Base-by-base conservation (phyloP, 176 grass and related monocot species). In the Puccinellia tenuiflora region DNA sequence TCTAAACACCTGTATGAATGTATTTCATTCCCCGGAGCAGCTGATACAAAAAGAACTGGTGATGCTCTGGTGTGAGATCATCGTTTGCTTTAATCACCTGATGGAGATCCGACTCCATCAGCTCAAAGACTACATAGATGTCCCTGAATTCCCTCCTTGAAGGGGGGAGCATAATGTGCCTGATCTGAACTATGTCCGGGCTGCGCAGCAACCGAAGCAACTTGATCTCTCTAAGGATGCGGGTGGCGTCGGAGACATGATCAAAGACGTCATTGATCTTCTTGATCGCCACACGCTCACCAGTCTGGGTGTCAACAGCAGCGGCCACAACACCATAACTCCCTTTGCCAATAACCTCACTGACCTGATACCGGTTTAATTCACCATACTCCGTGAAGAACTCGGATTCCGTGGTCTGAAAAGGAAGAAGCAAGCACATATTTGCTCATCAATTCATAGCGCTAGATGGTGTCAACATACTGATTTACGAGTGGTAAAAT, bases 321-420 rank as follows among this genome's bases (percentile, higher is more conserved):
- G 94, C 94, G 25, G 88, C 94, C 30, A 97, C 94, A 29, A 97
- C 89, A 57, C 94, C 91, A 3, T 97, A 97, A 68, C 94, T 97
- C 30, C 91, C 94, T 79, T 97, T 97, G 68, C 94, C 94, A 33
- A 97, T 84, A 50, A 97, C 91, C 73, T 97, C 91, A n/a, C 90
- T 88, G 61, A 97, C 81, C 75, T 97, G 70, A 50, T 97, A 97
- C 68, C 94, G 82, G 47, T 34, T 91, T 83, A 91, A 65, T 45
- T 97, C 94, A 45, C 94, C 87, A 31, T 97, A 97, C 83, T 97
- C 94, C 1, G 94, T 94, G 85, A 97, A 97, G 85, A 97, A 97
- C 70, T 97, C 94, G 11, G 94, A 65, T 54, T 92, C 91, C 25
- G 62, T 4, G 34, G 74, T 80, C 73, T 87, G 85, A 28, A 75